phyloP scores from a whole-genome alignment of 208 protist genomes.

The Acanthamoeba sp. region DNA sequence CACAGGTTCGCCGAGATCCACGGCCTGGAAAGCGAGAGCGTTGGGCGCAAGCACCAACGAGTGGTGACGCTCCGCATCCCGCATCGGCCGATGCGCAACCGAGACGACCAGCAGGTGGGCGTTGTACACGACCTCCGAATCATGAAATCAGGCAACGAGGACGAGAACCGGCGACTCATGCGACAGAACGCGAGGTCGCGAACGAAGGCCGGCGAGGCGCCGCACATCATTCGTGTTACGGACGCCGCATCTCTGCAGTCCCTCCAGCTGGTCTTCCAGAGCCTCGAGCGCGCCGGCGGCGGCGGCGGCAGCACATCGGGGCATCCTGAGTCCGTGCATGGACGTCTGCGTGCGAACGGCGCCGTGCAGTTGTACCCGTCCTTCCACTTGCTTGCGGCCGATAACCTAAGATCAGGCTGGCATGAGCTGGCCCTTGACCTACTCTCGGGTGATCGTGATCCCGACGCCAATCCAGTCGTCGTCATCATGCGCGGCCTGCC shows the following conservation, averaged over 20 bases:
- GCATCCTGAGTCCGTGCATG: background rate
- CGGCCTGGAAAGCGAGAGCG: conserved; percentile 58
- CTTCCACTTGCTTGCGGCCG: background rate
- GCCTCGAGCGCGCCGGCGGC: background rate
- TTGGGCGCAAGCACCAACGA: conserved; percentile 55
- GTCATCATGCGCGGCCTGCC: conserved; percentile 32
- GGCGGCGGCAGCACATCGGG: background rate
- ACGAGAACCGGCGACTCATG: conserved; percentile 62
- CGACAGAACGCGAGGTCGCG: background rate
- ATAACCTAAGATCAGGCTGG: background rate
- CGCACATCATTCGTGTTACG: conserved; percentile 37
- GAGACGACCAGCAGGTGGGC: background rate
- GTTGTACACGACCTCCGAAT: conserved; percentile 7
- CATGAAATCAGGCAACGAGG: conserved; percentile 71
- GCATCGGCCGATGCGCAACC: background rate
- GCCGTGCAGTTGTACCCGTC: background rate
- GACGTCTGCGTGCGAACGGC: background rate
- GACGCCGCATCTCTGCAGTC: conserved; percentile 12
- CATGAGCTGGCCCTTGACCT: background rate
- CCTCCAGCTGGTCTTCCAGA: conserved; percentile 66
- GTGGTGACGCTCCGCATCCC: conserved; percentile 50
- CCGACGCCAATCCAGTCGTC: background rate
- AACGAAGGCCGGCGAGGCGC: background rate
- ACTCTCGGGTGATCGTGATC: background rate
- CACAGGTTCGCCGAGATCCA: conserved; percentile 63